Evolutionary conservation across 768 basidiomycete species (phyloP), one percentile per base, ranked within the genome.

Genomic region (Tricholomella constricta): DNA sequence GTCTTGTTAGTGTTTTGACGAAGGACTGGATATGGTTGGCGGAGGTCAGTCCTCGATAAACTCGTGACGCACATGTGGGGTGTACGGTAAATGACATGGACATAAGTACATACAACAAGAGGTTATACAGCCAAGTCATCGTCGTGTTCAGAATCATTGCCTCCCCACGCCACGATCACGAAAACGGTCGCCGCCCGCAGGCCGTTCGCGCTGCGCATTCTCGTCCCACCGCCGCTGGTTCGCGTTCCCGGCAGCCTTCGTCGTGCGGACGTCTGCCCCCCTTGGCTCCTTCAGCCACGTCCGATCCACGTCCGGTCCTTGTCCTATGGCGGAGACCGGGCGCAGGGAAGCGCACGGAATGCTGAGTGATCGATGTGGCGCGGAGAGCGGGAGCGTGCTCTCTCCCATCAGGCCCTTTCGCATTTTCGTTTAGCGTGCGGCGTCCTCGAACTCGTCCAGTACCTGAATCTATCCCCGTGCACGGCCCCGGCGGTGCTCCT

Each of bases 221-320:
- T 65, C 61, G 48, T 81, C 78, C 84, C 84, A 84, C 38, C 79
- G 65, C 58, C 74, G 73, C 22, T 84, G 70, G 54, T 48, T 58
- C 58, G 17, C 43, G 36, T 22, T 52, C 54, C 2, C 47, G 43
- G 75, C 72, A 63, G 37, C 48, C 66, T 38, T 55, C 62, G 62
- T 54, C 63, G 48, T 66, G 69, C 23, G 22, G 8, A 6, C 6
- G 22, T 25, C 22, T 20, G n/a, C 29, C 29, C 9, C 23, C 19
- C 17, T 35, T n/a, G 20, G 19, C 5, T 29, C 23, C 6, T 42
- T 38, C 23, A 29, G 19, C 34, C 52, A 40, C 44, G 34, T n/a
- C n/a, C n/a, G n/a, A n/a, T n/a, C 34, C 52, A 40, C 44, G 34
- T 51, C 20, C n/a, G 6, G 15, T 12, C 52, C n/a, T 14, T 36